A percentile compares a stretch with the other conserved stretches of the same genome.
Conservation (phyloP, 768 basidiomycete species). For the Tricholoma matsutake region DNA sequence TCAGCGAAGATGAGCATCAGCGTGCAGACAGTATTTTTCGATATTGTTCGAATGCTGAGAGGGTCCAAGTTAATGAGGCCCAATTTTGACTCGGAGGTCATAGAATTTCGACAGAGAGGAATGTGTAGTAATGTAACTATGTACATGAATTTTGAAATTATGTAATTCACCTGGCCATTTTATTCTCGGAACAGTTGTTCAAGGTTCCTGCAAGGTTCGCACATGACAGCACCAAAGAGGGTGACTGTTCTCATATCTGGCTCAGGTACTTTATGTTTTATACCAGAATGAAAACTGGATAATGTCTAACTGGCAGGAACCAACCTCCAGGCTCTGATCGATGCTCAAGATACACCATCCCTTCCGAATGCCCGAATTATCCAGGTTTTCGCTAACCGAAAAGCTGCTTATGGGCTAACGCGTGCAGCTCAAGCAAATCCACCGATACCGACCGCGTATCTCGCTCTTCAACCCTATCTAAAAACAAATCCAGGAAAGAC, state of each 20-base stretch:
- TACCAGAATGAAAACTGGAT: conserved; percentile 1
- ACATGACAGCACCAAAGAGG: conserved; percentile 25
- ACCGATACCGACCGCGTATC: conserved; percentile 77
- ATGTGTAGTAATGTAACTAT: neutral
- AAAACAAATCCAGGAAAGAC: conserved; percentile 71
- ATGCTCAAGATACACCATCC: conserved; percentile 74
- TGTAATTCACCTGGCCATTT: no score
- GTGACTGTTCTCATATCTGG: conserved; percentile 51
- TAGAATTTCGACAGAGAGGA: neutral
- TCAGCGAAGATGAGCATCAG: conserved; percentile 5
- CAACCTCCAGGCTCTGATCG: conserved; percentile 94
- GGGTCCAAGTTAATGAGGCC: neutral
- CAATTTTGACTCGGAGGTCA: neutral
- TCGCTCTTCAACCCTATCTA: conserved; percentile 82
- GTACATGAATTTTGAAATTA: neutral
- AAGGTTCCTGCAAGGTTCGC: no score
- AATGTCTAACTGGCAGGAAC: conserved; percentile 54
- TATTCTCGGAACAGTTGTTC: no score
- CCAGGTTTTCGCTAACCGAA: conserved; percentile 89
- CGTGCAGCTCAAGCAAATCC: conserved; percentile 72
- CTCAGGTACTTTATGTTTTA: conserved; percentile 40
- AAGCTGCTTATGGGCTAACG: conserved; percentile 83
- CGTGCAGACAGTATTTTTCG: conserved; percentile 5
- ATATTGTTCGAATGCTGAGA: conserved; percentile 2
- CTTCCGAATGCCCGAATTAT: conserved; percentile 69